These are phyloP conservation scores for Trametes gibbosa DNA, from an alignment of 768 basidiomycete genomes.

Conservation along the genomic window DNA sequence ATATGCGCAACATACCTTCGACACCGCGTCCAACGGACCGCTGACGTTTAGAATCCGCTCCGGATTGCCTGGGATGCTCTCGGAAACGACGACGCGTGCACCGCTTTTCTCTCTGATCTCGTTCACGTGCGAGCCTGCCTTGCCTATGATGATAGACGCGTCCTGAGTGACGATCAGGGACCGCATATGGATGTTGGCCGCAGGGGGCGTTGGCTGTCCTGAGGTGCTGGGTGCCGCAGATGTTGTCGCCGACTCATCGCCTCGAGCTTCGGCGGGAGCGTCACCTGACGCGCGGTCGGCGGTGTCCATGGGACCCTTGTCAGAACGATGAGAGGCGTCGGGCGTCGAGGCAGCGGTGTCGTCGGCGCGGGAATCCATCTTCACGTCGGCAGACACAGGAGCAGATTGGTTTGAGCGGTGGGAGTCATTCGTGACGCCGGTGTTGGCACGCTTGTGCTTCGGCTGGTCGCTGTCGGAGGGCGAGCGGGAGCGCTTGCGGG, in stretches of 20 bases:
- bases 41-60: slow-evolving; percentile 97
- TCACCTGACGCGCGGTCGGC: slow-evolving; percentile 31
- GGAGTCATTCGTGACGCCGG: slow-evolving; percentile 70
- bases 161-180: slow-evolving; percentile 99
- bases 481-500: slow-evolving; percentile 84
- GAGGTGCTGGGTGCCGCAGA: slow-evolving; percentile 55
- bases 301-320: slow-evolving; percentile 35
- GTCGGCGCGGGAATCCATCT: slow-evolving; percentile 48
- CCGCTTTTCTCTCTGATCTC: slow-evolving; percentile 98
- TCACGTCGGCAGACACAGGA: slow-evolving; percentile 50
- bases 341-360: slow-evolving; percentile 55
- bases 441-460: slow-evolving; percentile 85
- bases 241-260: slow-evolving; percentile 41
- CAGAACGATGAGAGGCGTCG: slow-evolving; percentile 46
- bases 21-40: slow-evolving; percentile 96
- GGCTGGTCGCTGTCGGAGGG: slow-evolving; percentile 77
- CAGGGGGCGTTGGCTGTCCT: slow-evolving; percentile 50
- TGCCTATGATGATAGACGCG: slow-evolving; percentile 98
- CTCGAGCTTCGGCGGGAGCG: slow-evolving; percentile 31
- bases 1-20: slow-evolving; percentile 63
- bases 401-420: slow-evolving; percentile 34
- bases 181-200: slow-evolving; percentile 93
- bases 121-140: slow-evolving; percentile 93
- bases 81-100: slow-evolving; percentile 94
- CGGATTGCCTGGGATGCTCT: slow-evolving; percentile 98